Evolutionary conservation across 2,329 filamentous ascomycete species (phyloP).

Genomic region (Ceratocystis alfenasii): DNA sequence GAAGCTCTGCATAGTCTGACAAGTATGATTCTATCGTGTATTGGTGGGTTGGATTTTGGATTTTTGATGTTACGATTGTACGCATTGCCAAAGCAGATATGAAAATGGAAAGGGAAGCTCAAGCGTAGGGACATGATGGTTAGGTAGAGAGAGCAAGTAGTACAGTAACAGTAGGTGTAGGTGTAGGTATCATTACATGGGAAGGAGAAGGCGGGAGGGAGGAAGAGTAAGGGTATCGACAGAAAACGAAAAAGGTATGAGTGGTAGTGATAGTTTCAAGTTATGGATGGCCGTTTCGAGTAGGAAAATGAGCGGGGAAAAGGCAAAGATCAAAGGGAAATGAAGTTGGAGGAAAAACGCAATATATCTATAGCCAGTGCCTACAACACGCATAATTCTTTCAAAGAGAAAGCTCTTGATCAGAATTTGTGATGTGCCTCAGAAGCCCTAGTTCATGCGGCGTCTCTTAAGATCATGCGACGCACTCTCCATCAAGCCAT

Average conservation of each 20-base stretch:
- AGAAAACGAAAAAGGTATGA: background rate
- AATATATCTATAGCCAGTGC: background rate
- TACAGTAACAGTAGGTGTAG: background rate
- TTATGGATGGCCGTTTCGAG: too few species aligned
- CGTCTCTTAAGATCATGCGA: constrained; percentile 20
- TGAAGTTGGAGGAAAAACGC: background rate
- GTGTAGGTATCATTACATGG: constrained; percentile 13
- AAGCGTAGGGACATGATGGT: background rate
- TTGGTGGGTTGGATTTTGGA: background rate
- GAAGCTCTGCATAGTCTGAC: background rate
- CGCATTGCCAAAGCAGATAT: background rate
- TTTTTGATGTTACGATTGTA: background rate
- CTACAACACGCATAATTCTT: background rate
- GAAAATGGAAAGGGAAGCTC: background rate
- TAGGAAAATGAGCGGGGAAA: background rate
- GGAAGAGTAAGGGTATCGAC: constrained; percentile 12
- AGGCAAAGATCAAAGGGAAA: background rate
- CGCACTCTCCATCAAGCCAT: constrained; percentile 10
- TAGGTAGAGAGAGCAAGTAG: background rate
- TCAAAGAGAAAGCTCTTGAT: background rate
- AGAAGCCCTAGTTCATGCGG: constrained; percentile 16
- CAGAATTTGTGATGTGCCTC: background rate
- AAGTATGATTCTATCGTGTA: constrained; percentile 3
- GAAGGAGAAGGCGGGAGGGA: background rate
- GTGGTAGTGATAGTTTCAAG: too few species aligned